Evolutionary conservation across 495 filamentous ascomycete genomes (phyloP).

Genomic region (Penicillium bovifimosum): DNA sequence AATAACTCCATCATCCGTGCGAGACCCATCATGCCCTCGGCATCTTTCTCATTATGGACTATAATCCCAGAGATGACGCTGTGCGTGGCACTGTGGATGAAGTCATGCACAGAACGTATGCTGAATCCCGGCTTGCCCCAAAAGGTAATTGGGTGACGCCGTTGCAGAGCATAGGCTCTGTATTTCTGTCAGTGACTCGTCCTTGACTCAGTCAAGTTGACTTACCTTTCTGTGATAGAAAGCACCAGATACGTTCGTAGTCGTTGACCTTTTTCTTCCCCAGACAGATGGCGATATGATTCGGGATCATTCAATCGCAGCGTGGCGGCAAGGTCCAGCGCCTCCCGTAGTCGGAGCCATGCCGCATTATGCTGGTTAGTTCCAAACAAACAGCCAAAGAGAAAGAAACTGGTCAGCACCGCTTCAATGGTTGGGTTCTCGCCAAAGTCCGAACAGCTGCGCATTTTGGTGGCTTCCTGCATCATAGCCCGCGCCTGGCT

Average conservation of each 20-base stretch:
- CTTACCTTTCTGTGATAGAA: conserved; percentile 54
- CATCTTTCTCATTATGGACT: conserved; percentile 41
- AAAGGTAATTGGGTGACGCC: conserved; percentile 38
- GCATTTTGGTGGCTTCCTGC: conserved; percentile 70
- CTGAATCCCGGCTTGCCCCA: conserved; percentile 34
- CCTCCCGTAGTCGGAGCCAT: conserved; percentile 57
- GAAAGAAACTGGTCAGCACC: conserved; percentile 72
- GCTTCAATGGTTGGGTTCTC: conserved; percentile 65
- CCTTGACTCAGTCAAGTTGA: background rate
- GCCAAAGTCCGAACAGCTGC: conserved; percentile 69
- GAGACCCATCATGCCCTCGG: conserved; percentile 41
- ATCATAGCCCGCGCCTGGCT: conserved; percentile 57
- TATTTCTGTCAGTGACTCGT: background rate
- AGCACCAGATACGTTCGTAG: conserved; percentile 51
- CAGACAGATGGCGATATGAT: conserved; percentile 41
- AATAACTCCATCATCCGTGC: conserved; percentile 40
- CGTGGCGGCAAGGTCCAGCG: conserved; percentile 51
- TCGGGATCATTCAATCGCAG: conserved; percentile 54
- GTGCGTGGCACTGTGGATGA: conserved; percentile 36
- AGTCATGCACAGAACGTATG: conserved; percentile 35
- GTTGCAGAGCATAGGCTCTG: conserved; percentile 72
- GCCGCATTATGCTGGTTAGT: conserved; percentile 53
- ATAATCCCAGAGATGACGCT: conserved; percentile 41
- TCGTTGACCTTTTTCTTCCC: conserved; percentile 41
- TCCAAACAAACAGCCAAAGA: conserved; percentile 70